Conservation (phyloP, 108 stramenopile genomes). For the Cyclotella sp. region DNA sequence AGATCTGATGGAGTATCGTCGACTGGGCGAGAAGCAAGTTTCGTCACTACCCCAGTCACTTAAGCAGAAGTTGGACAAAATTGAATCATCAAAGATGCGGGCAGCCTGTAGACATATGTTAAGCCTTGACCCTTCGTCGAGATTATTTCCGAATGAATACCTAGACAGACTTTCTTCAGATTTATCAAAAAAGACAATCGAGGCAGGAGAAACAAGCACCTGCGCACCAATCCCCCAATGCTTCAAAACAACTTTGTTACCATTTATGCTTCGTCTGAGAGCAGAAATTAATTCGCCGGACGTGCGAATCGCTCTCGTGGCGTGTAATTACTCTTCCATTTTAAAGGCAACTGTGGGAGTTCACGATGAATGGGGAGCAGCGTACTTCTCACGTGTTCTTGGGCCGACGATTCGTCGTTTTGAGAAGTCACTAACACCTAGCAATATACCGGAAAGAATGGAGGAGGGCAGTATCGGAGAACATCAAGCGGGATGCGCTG, state of each 20-base stretch:
- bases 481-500: neutral
- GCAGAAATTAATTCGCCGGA: constrained; percentile 80
- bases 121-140: constrained; percentile 76
- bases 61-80: constrained; percentile 86
- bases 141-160: constrained; percentile 66
- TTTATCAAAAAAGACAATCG: constrained; percentile 24
- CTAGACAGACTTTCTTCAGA: constrained; percentile 14
- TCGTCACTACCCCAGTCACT: constrained; percentile 56
- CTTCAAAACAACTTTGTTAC: constrained; percentile 63
- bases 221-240: constrained; percentile 57
- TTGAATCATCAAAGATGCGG: constrained; percentile 80
- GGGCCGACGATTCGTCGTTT: constrained; percentile 53
- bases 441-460: neutral
- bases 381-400: constrained; percentile 66
- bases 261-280: constrained; percentile 63
- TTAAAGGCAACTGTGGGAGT: constrained; percentile 77
- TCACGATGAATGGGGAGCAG: constrained; percentile 72
- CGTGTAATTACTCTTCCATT: constrained; percentile 76
- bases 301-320: constrained; percentile 85
- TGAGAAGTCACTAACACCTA: constrained; percentile 18
- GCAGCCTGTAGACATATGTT: constrained; percentile 91
- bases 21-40: constrained; percentile 15
- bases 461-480: neutral
- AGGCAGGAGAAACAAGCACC: neutral
- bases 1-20: constrained; percentile 86